phyloP scores from a whole-genome alignment of 768 basidiomycete genomes.

The Pulveroboletus sp. region DNA sequence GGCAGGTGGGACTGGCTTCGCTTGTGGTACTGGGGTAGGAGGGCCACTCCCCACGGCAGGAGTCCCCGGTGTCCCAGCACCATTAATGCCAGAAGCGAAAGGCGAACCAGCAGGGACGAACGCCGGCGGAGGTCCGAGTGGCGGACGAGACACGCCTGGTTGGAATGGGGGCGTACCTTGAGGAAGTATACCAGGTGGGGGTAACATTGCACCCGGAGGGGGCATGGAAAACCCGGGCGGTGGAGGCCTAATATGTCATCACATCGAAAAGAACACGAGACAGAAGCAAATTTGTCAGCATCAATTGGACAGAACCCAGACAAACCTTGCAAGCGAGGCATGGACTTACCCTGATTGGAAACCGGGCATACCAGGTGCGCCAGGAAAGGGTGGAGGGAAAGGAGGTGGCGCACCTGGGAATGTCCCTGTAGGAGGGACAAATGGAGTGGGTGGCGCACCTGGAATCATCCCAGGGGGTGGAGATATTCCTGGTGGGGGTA shows the following conservation, averaged over 20 bases:
- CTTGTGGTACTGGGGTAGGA: constrained; percentile 14
- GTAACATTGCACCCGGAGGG: constrained; percentile 38
- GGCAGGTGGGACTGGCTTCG: constrained; percentile 14
- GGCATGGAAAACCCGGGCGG: constrained; percentile 55
- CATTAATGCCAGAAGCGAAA: constrained; percentile 25
- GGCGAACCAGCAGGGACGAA: constrained; percentile 35
- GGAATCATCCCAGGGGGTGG: constrained; percentile 40
- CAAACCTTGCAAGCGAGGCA: constrained; percentile 11
- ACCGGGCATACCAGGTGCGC: constrained; percentile 44
- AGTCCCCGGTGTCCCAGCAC: constrained; percentile 13
- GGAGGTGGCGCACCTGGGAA: constrained; percentile 37
- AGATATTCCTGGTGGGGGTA: constrained; percentile 29
- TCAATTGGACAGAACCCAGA: constrained; percentile 12
- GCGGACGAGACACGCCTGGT: constrained; percentile 36
- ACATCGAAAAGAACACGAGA: constrained; percentile 6
- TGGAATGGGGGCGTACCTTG: constrained; percentile 37
- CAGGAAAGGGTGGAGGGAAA: constrained; percentile 40
- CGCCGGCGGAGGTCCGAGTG: constrained; percentile 34
- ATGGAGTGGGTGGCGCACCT: constrained; percentile 42
- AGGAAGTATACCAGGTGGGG: constrained; percentile 34
- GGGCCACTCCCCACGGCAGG: constrained; percentile 24
- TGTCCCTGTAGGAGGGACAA: constrained; percentile 36
- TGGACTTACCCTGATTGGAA: constrained; percentile 55
- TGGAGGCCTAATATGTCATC: constrained; percentile 34
- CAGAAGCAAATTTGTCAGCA: constrained; percentile 17